phyloP scores from a whole-genome alignment of 805 yeast species.

The Candida koratica region DNA sequence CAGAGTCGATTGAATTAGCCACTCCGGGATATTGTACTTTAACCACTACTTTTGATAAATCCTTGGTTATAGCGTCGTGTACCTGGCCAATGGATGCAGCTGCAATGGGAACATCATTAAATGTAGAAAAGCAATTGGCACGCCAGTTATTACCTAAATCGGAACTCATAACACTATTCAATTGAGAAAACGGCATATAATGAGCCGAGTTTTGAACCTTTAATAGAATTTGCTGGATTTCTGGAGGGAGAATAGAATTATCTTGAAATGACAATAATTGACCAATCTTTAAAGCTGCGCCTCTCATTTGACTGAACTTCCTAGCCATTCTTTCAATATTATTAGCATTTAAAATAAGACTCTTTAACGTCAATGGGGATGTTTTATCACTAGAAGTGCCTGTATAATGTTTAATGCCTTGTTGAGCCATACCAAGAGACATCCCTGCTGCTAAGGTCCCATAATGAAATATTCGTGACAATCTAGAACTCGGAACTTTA shows the following conservation, averaged over 20 bases:
- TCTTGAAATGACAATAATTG: conserved; percentile 96
- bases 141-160: conserved; percentile 85
- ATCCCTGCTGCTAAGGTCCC: conserved; percentile 90
- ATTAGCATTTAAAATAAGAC: conserved; percentile 67
- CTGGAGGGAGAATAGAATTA: conserved; percentile 75
- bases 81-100: conserved; percentile 97
- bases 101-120: conserved; percentile 88
- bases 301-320: conserved; percentile 90
- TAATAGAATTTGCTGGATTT: conserved; percentile 73
- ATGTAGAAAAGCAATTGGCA: conserved; percentile 55
- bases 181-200: conserved; percentile 92
- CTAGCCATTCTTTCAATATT: conserved; percentile 86
- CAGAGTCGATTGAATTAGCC: conserved; percentile 88
- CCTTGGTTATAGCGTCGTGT: conserved; percentile 71
- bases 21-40: conserved; percentile 98
- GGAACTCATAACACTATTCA: conserved; percentile 64
- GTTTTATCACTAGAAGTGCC: conserved; percentile 40
- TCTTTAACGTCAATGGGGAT: conserved; percentile 44
- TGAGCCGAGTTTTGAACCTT: conserved; percentile 92
- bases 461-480: conserved; percentile 89
- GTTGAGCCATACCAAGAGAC: conserved; percentile 77
- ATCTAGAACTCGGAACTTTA: conserved; percentile 80
- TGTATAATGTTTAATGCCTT: conserved; percentile 67
- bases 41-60: conserved; percentile 76
- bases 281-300: conserved; percentile 98